Evolutionary conservation across 768 basidiomycete species (phyloP), one percentile per base, ranked within the genome.

Genomic region (Calocybe indica): DNA sequence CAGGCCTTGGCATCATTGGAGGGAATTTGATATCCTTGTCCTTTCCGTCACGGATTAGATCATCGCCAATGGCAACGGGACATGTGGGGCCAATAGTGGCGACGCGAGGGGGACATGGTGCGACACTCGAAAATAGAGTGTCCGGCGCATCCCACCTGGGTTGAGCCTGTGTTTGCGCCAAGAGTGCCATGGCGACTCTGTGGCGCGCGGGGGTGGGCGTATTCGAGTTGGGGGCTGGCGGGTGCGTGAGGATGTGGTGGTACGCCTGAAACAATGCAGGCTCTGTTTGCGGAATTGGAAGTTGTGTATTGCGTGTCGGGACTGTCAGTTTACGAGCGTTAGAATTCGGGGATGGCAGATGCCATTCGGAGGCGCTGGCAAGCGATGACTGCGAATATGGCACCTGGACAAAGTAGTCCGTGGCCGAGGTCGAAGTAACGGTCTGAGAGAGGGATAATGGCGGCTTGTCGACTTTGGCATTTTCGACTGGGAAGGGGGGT

Each of bases 381-480:
- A 91, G 77, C 3, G 83, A 73, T 0, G 88, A 91, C 54, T 84
- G 79, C 1, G 75, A 75, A 57, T 91, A 91, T 4, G 88, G 85
- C 1, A 89, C 76, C 56, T 80, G 79, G 8, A 83, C 76, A 22
- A 82, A 68, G 50, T 86, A 85, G 61, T 90, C 85, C 2, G 87
- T 81, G 1, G 82, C 74, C 2, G 76, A 68, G 52, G 76, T 55
- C 53, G 74, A 60, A 44, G 80, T 63, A 58, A 82, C 39, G 45
- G 71, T 70, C 49, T 70, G 67, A 0, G 68, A 56, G 31, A 69
- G 55, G 1, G 79, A 71, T 7, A 74, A 61, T 35, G 73, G 55
- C 4, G 66, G 60, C 47, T 69, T 71, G 31, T 73, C 69, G 28
- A 62, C 49, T 54, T 62, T 60, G 52, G 64, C 51, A 54, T 54